Conservation (phyloP, 2,329 filamentous ascomycete genomes). For the Ceratocystis albifundus region DNA sequence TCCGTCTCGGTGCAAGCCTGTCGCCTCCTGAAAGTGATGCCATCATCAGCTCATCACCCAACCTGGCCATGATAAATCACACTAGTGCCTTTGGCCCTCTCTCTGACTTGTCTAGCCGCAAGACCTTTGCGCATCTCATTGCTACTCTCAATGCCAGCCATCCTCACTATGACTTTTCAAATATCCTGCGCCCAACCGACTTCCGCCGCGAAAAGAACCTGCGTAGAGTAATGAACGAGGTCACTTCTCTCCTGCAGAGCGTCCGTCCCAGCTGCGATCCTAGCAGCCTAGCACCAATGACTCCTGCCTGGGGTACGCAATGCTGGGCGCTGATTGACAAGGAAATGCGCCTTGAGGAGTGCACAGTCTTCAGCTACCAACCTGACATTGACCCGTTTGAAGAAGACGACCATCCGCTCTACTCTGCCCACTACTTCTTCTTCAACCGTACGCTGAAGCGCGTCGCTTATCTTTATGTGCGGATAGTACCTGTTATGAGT, state of each 20-base stretch:
- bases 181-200: constrained; percentile 76
- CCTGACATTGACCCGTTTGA: constrained; percentile 85
- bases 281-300: constrained; percentile 27
- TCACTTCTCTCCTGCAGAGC: constrained; percentile 80
- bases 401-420: constrained; percentile 84
- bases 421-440: constrained; percentile 94
- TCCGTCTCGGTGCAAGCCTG: constrained; percentile 75
- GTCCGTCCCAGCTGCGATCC: constrained; percentile 52
- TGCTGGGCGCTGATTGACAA: constrained; percentile 92
- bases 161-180: constrained; percentile 84
- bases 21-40: constrained; percentile 69
- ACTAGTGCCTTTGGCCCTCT: constrained; percentile 87
- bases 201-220: constrained; percentile 77
- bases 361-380: constrained; percentile 78
- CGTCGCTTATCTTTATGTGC: constrained; percentile 85
- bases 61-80: constrained; percentile 51
- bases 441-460: constrained; percentile 89
- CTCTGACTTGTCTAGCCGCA: constrained; percentile 74
- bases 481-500: constrained; percentile 69
- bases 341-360: constrained; percentile 85
- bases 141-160: constrained; percentile 94
- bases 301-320: constrained; percentile 60
- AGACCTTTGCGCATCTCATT: constrained; percentile 91
- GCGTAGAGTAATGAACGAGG: constrained; percentile 68
- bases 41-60: constrained; percentile 55